phyloP scores from a whole-genome alignment of 2,329 filamentous ascomycete genomes.

The Didymosphaeria variabile region DNA sequence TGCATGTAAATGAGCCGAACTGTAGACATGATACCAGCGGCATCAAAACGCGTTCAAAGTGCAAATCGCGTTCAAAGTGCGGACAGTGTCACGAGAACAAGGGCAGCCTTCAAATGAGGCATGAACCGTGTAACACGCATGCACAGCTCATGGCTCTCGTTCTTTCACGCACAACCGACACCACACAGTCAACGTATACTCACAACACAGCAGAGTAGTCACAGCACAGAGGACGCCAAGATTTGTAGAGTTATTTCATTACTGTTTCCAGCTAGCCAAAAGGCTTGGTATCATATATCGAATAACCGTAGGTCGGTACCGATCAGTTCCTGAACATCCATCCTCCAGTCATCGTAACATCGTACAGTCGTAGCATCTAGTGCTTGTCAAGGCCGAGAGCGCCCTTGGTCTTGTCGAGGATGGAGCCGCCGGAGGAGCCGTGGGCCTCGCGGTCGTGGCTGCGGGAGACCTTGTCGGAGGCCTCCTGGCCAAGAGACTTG shows the following conservation, averaged over 20 bases:
- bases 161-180: no score
- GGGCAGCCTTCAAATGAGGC: no score
- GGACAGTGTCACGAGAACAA: no score
- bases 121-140: no score
- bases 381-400: conserved; percentile 56
- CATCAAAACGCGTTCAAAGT: no score
- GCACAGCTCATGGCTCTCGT: no score
- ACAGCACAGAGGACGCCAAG: no score
- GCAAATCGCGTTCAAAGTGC: no score
- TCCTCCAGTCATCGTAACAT: conserved; percentile 14
- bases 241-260: background rate
- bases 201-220: background rate
- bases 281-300: conserved; percentile 32
- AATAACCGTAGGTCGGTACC: conserved; percentile 3
- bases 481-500: conserved; percentile 65
- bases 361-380: conserved; percentile 29
- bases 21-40: no score
- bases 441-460: conserved; percentile 50
- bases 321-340: no score
- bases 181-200: no score
- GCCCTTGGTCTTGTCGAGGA: conserved; percentile 60
- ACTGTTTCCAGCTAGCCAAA: conserved; percentile 22
- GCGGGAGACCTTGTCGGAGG: conserved; percentile 51
- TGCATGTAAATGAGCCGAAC: no score
- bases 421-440: conserved; percentile 47